Evolutionary conservation across 805 yeast species (phyloP), one percentile per base, ranked within the genome.

Genomic region (Yarrowia deformans): DNA sequence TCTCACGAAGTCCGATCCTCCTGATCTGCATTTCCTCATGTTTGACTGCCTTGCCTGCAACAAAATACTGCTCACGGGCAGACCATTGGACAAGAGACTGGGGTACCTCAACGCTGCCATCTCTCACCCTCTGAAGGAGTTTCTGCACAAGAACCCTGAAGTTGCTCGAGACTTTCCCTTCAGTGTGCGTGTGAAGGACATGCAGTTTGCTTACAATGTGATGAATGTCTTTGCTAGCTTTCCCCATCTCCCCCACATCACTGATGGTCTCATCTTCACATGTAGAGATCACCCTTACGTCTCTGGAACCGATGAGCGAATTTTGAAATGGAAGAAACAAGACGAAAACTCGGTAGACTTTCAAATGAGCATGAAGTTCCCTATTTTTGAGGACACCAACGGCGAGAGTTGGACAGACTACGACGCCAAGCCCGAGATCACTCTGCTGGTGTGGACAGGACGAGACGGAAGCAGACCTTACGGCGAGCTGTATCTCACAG

Each of bases 291-390:
- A 94, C 0, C 96, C 97, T 0, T 95, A 95, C 79, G 82, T 86
- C 2, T 87, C 88, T 71, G 98, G 98, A 14, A 94, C 98, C 0
- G 98, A 95, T 77, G 84, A 87, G 0, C 86, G 92, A 8, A 81
- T 95, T 63, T 80, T 95, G 69, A 95, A 96, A 79, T 95, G 99
- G 99, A 95, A 95, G 76, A 98, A 99, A 1, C 91, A 97, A 13
- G 91, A 91, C 71, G 99, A 94, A 78, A 96, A 95, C 74, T 90
- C 98, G 0, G 86, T 96, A 54, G 99, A 95, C 79, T 95, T 91
- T 79, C 88, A 88, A 76, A 78, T 95, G 70, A 82, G 83, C 42
- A 78, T 92, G 70, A 83, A 84, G 43, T 90, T 91, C 74, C 86
- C 87, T 18, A 73, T 78, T 9, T 87, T 73, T 73, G 84, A 84